phyloP scores from a whole-genome alignment of 1,139 yeast genomes.

The Magnusiomyces fungicola region DNA sequence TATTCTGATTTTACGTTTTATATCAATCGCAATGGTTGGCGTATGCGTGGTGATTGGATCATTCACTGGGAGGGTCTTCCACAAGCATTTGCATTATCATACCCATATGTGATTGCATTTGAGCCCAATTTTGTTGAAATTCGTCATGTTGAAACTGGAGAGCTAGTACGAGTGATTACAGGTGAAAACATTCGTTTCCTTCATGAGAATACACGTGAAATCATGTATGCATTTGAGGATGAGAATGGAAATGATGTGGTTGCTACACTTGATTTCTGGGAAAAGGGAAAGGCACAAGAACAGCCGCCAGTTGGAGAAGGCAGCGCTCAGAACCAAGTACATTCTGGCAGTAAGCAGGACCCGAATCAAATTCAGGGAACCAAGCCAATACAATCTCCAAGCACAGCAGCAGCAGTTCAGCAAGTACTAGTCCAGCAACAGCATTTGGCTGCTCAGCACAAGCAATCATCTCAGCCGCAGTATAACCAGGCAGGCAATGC shows the following conservation, averaged over 20 bases:
- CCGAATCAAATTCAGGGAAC: too few species aligned
- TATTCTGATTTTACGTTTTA: constrained; percentile 91
- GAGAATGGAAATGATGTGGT: constrained; percentile 88
- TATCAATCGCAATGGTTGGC: constrained; percentile 94
- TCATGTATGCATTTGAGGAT: constrained; percentile 85
- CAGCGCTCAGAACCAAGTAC: too few species aligned
- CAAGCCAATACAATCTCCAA: too few species aligned
- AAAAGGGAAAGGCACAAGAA: constrained; percentile 20
- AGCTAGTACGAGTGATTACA: constrained; percentile 76
- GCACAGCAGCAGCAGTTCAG: too few species aligned
- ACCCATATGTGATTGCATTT: constrained; percentile 87
- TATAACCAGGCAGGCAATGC: too few species aligned
- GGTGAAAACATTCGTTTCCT: constrained; percentile 88
- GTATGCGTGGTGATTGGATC: constrained; percentile 89
- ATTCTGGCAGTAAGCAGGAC: too few species aligned
- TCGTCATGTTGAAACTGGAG: constrained; percentile 83
- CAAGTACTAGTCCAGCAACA: too few species aligned
- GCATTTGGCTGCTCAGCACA: too few species aligned
- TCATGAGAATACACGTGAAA: constrained; percentile 89
- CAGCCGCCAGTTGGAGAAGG: too few species aligned
- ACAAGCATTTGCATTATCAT: constrained; percentile 84
- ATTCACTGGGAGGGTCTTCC: constrained; percentile 97
- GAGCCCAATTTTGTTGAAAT: constrained; percentile 88
- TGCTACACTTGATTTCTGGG: constrained; percentile 87
- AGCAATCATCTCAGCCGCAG: too few species aligned